A percentile compares a stretch with the other conserved stretches of the same genome.
These are phyloP conservation scores for Kluyveromyces sp. DNA, from an alignment of 1,139 yeast species.

Conservation along the genomic window DNA sequence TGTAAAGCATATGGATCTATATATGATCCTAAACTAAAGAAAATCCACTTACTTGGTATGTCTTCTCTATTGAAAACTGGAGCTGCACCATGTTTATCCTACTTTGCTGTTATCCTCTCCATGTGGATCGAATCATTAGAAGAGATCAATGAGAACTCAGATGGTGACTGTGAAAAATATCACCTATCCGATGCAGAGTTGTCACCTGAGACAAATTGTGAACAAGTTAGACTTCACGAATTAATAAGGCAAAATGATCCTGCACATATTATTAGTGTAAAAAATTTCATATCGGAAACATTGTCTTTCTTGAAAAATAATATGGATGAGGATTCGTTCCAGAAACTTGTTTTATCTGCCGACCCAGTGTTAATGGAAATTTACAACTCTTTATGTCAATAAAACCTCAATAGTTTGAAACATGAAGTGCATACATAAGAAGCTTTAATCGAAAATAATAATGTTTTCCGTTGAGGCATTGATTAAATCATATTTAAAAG, in stretches of 20 bases:
- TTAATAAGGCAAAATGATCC: constrained; percentile 47
- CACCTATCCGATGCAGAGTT: constrained; percentile 43
- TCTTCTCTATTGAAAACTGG: constrained; percentile 38
- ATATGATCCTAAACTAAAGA: constrained; percentile 57
- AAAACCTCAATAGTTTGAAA: constrained; percentile 7
- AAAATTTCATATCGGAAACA: constrained; percentile 29
- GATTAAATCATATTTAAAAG: neutral
- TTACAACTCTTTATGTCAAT: constrained; percentile 28
- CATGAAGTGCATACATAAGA: neutral
- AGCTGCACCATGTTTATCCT: constrained; percentile 23
- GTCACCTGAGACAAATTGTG: constrained; percentile 38
- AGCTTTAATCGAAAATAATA: too few relatives aligned
- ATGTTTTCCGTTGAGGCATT: neutral
- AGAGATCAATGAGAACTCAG: constrained; percentile 56
- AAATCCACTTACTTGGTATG: constrained; percentile 54
- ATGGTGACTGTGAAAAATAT: constrained; percentile 59
- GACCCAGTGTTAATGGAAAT: constrained; percentile 29
- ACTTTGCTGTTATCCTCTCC: constrained; percentile 39
- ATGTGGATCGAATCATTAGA: constrained; percentile 58
- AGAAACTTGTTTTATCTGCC: constrained; percentile 19
- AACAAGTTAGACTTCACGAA: constrained; percentile 45
- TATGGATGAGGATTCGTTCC: constrained; percentile 27
- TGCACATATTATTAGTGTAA: constrained; percentile 48
- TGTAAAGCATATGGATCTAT: constrained; percentile 24
- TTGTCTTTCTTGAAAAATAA: constrained; percentile 25